Conservation (phyloP, 148 eudicot species). For the Silene latifolia region DNA sequence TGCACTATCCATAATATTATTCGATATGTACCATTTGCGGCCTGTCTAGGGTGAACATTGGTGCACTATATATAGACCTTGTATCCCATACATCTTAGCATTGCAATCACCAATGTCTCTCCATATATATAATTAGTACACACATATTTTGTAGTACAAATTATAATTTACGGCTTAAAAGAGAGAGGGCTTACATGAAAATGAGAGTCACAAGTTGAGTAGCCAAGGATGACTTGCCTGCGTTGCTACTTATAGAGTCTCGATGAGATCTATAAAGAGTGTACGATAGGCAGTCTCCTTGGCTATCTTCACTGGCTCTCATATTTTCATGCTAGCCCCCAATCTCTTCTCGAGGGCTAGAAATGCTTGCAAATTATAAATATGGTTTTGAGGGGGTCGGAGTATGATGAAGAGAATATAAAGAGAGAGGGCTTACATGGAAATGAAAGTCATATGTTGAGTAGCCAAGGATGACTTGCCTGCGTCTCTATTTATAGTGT, state of each 20-base stretch:
- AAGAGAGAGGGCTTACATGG: conserved; percentile 25
- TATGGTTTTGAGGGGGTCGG: no score
- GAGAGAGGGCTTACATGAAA: conserved; percentile 26
- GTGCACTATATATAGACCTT: not conserved
- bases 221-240: conserved; percentile 38
- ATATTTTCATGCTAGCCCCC: conserved; percentile 24
- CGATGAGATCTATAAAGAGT: not conserved
- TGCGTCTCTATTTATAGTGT: conserved; percentile 5
- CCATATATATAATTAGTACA: not conserved
- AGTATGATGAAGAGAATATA: no score
- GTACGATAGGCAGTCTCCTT: conserved; percentile 25
- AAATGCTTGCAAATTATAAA: no score
- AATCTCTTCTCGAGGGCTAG: not conserved
- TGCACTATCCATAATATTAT: conserved; percentile 10
- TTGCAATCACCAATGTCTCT: not conserved
- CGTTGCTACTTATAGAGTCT: not conserved
- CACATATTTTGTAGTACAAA: no score
- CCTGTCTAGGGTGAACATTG: not conserved
- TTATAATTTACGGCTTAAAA: not conserved
- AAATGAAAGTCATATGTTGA: conserved; percentile 21
- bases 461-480: conserved; percentile 38
- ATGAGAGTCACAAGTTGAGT: conserved; percentile 22
- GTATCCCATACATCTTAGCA: conserved; percentile 3
- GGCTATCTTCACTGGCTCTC: conserved; percentile 29
- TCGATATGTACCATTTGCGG: conserved; percentile 10